Evolutionary conservation across 495 filamentous ascomycete species (phyloP).

Genomic region (Bathelium albidoporum): DNA sequence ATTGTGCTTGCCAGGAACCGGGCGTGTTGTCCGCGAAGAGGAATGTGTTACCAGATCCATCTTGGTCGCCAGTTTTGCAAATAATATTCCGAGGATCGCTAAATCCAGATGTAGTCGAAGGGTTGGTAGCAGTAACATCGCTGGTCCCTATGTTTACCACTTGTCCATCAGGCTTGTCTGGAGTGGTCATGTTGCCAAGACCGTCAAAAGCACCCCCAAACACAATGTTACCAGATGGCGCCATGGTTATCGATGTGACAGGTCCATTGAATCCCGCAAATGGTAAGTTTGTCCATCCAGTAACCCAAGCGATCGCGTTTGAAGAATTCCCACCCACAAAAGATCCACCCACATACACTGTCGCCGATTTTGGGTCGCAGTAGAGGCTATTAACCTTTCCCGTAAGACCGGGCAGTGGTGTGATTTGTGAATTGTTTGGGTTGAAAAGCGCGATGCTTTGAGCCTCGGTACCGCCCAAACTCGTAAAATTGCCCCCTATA

Average conservation of each 20-base stretch:
- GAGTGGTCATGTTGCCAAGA: conserved; percentile 65
- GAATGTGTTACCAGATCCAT: conserved; percentile 69
- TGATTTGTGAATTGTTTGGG: conserved; percentile 53
- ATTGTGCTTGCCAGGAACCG: conserved; percentile 76
- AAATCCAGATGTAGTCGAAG: conserved; percentile 53
- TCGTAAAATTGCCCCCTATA: conserved; percentile 94
- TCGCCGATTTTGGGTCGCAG: conserved; percentile 73
- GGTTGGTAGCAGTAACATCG: conserved; percentile 54
- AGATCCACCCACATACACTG: conserved; percentile 82
- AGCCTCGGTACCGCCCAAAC: conserved; percentile 62
- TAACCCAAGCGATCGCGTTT: conserved; percentile 79
- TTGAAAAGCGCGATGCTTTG: conserved; percentile 74
- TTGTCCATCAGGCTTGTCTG: conserved; percentile 53
- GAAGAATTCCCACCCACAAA: conserved; percentile 70
- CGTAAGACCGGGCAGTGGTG: conserved; percentile 62
- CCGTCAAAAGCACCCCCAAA: conserved; percentile 90
- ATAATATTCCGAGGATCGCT: conserved; percentile 73
- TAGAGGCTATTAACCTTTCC: conserved; percentile 71
- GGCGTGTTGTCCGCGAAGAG: conserved; percentile 67
- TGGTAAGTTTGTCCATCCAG: conserved; percentile 73
- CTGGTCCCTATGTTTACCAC: conserved; percentile 74
- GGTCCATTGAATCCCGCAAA: conserved; percentile 95
- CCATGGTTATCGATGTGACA: conserved; percentile 74
- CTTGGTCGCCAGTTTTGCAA: conserved; percentile 58
- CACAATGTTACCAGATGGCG: conserved; percentile 68